Evolutionary conservation across 2,329 filamentous ascomycete genomes (phyloP), one percentile per base, ranked within the genome.

Genomic region (Pseudogymnoascus sp.): DNA sequence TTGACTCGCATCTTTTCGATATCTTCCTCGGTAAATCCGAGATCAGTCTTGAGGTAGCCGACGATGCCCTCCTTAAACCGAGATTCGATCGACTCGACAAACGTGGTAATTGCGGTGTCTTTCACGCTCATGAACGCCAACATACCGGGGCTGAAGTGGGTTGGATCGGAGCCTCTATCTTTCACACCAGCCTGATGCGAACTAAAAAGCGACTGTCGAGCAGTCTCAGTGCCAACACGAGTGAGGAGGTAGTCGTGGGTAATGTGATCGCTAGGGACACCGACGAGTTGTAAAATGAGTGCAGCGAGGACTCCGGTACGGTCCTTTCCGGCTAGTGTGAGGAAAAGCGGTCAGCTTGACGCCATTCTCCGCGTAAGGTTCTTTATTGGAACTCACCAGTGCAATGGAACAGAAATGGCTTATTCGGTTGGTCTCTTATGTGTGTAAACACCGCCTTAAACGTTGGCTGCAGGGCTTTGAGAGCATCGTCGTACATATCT

Each of bases 191-290:
- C 67, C 64, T 76, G 69, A 11, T 80, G 77, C 62, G 78, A 79
- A 4, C 71, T 68, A 11, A 81, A 65, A 4, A 85, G 77, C 66
- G 76, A 74, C 64, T 79, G 76, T 18, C 81, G 79, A 5, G 78
- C 80, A 25, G 78, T 78, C 71, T 84, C 82, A 0, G 75, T 77
- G 31, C 82, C 82, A 65, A 85, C 76, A 28, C 82, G 77, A 8
- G 81, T 83, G 28, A 85, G 75, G 71, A 83, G 74, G 73, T 80
- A 85, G 73, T 85, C 82, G 46, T 79, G 72, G 18, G 73, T 68
- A 36, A 82, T 73, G 11, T 71, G 73, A 23, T 82, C 76, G 10
- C 73, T 67, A 4, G 75, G 66, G 23, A 78, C 78, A 31, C 81
- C 82, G 1, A 80, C 79, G 12, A 84, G 75, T n/a, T 73, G 73